phyloP scores from a whole-genome alignment of 1,284 basidiomycete genomes.

The Ceratobasidium sp. region DNA sequence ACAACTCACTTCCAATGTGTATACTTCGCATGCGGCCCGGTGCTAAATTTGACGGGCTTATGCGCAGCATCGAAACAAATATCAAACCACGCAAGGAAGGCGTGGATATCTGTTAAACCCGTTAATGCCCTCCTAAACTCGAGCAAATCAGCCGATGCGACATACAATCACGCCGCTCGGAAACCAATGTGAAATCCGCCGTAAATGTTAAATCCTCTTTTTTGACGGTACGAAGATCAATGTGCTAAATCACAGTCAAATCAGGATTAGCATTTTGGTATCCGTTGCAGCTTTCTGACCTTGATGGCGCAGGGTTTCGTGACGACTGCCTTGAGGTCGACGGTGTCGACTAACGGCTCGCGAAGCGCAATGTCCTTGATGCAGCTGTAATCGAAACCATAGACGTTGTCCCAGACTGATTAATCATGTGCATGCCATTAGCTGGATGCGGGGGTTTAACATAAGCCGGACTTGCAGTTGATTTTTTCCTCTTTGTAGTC shows the following conservation, averaged over 20 bases:
- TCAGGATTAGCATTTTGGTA: background rate
- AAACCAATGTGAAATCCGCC: constrained; percentile 79
- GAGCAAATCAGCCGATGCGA: background rate
- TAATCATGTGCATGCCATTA: background rate
- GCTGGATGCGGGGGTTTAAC: background rate
- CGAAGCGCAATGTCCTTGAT: constrained; percentile 98
- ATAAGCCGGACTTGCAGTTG: constrained; percentile 80
- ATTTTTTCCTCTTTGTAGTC: constrained; percentile 99
- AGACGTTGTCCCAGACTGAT: constrained; percentile 98
- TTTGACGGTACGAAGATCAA: constrained; percentile 89
- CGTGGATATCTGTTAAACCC: constrained; percentile 79
- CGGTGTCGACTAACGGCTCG: constrained; percentile 97
- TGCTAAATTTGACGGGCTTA: constrained; percentile 94
- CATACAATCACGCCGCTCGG: constrained; percentile 90
- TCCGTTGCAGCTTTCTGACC: constrained; percentile 52
- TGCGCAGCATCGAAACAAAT: constrained; percentile 95
- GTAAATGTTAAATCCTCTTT: constrained; percentile 95
- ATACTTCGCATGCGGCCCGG: constrained; percentile 94
- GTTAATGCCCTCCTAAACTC: constrained; percentile 2
- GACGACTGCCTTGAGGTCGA: constrained; percentile 91
- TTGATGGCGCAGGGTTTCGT: constrained; percentile 89
- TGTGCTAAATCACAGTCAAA: constrained; percentile 61
- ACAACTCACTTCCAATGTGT: constrained; percentile 93
- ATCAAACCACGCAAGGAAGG: constrained; percentile 99
- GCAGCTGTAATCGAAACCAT: constrained; percentile 99